phyloP scores from a whole-genome alignment of 2,329 filamentous ascomycete genomes.

The Penicillium sp. region DNA sequence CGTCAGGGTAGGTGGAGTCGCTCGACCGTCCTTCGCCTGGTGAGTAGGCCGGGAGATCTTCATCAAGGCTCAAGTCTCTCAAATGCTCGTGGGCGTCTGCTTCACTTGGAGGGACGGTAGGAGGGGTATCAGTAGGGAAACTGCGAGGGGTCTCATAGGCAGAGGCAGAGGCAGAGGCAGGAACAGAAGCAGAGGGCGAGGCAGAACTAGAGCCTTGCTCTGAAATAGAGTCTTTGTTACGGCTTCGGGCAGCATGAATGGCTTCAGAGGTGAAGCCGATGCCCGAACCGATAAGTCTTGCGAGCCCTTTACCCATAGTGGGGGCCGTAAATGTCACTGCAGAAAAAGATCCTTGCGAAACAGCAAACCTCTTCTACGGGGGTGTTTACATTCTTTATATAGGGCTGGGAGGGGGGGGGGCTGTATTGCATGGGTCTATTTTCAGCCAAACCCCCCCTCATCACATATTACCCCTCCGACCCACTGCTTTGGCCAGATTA shows the following conservation, averaged over 20 bases:
- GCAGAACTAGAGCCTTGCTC: not conserved
- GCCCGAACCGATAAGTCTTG: constrained; percentile 2
- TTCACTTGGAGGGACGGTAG: not conserved
- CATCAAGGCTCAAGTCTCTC: not conserved
- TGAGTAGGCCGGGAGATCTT: not conserved
- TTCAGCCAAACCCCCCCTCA: not conserved
- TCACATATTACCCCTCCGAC: not conserved
- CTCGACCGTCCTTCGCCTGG: not conserved
- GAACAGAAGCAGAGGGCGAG: not conserved
- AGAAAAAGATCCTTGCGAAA: not conserved
- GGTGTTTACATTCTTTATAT: not conserved
- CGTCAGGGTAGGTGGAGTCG: not conserved
- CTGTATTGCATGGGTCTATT: not conserved
- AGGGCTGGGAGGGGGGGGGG: not conserved
- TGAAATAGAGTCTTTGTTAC: not conserved
- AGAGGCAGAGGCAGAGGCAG: not conserved
- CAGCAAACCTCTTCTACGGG: not conserved
- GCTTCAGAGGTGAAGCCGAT: constrained; percentile 11
- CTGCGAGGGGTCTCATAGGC: not conserved
- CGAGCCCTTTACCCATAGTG: not conserved
- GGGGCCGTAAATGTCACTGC: not conserved
- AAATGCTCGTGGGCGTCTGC: not conserved
- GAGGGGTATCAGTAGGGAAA: not conserved
- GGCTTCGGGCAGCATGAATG: constrained; percentile 6
- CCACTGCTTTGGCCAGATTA: not conserved